Evolutionary conservation across 1,284 basidiomycete species (phyloP).

Genomic region (Cryptococcus sp.): DNA sequence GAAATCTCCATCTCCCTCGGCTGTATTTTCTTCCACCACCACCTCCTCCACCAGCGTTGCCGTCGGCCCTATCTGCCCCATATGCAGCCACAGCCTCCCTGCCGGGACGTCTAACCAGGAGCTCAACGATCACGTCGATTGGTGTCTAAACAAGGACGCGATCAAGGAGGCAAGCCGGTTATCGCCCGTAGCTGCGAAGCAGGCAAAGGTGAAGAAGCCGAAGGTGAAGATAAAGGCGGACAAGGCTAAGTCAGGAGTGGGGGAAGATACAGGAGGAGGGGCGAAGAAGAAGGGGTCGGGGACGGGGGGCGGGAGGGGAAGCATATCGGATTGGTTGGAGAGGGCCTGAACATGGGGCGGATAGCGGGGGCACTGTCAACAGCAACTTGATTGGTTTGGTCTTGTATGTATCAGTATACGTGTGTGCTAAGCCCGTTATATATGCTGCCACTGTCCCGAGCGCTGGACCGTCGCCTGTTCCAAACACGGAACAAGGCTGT

Average conservation of each 20-base stretch:
- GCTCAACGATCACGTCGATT: slow-evolving; percentile 48
- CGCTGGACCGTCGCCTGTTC: no score
- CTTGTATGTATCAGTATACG: no score
- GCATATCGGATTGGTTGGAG: no score
- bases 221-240: neutral
- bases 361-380: no score
- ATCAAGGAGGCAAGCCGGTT: slow-evolving; percentile 23
- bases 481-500: no score
- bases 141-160: slow-evolving; percentile 43
- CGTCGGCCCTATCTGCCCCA: slow-evolving; percentile 38
- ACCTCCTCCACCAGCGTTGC: neutral
- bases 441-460: no score
- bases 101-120: slow-evolving; percentile 36
- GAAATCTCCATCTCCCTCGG: slow-evolving; percentile 1
- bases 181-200: slow-evolving; percentile 11
- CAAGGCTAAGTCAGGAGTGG: neutral
- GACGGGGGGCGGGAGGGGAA: no score
- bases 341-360: no score
- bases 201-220: neutral
- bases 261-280: no score
- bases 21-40: slow-evolving; percentile 3
- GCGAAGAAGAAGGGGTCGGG: no score
- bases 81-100: slow-evolving; percentile 35
- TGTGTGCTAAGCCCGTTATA: no score
- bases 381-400: no score